These are phyloP conservation scores for Limnomonas spitsbergensis DNA, from an alignment of 139 green algal genomes.

Conservation along the genomic window DNA sequence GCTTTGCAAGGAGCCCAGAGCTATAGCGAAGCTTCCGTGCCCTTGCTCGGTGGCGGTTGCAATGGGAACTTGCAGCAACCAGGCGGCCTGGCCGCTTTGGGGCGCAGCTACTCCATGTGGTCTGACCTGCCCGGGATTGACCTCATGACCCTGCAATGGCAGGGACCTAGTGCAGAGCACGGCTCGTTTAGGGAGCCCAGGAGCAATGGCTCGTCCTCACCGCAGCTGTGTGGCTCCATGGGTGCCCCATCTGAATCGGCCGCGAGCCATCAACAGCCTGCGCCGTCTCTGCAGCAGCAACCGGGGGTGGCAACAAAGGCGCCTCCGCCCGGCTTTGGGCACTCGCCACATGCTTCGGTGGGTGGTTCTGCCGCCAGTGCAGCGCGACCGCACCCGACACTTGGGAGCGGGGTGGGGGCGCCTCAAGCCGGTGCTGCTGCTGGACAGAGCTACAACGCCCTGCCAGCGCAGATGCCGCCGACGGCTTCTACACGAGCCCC, in stretches of 20 bases:
- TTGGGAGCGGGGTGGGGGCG: background rate
- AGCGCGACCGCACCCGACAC: background rate
- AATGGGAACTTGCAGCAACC: too few species aligned
- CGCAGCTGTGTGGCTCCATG: background rate
- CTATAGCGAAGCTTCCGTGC: too few species aligned
- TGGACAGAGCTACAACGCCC: background rate
- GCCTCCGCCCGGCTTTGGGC: background rate
- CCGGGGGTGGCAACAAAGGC: background rate
- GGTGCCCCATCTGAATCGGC: background rate
- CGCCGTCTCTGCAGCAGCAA: background rate
- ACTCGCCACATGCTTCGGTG: too few species aligned
- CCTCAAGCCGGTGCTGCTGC: background rate
- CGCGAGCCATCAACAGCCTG: background rate
- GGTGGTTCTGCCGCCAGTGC: too few species aligned
- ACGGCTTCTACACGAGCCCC: background rate
- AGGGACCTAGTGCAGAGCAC: too few species aligned
- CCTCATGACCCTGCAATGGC: constrained; percentile 2
- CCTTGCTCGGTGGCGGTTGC: too few species aligned
- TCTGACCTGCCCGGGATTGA: constrained; percentile 44
- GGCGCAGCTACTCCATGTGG: constrained; percentile 43
- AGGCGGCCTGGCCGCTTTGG: too few species aligned
- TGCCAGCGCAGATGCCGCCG: background rate
- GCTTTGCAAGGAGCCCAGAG: too few species aligned
- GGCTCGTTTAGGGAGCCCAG: background rate
- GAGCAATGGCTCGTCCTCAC: background rate